Base-by-base conservation (phyloP, 2,329 filamentous ascomycete species). In the Huntiella abstrusa region DNA sequence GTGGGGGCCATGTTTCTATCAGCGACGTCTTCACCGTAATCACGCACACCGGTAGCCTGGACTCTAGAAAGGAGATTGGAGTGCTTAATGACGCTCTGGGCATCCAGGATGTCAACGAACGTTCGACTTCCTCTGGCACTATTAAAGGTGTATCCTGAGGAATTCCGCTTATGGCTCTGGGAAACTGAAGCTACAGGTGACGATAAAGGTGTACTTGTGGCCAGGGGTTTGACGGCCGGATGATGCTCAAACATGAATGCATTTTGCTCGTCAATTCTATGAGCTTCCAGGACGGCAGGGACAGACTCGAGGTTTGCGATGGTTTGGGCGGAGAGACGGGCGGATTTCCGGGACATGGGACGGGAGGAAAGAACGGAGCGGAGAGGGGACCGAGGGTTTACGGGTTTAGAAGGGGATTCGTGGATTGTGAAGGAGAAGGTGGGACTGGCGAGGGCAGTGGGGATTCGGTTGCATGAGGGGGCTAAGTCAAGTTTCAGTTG, bases 1-100 rank as follows among this genome's bases (percentile, higher is more conserved):
- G 62, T 67, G 17, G 61, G 55, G 3, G 56, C 58, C 40, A 74
- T 61, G 51, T 80, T 80, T 33, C 76, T 64, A 52, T 77, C 73
- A 1, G 73, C 75, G 1, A 79, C 73, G 54, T 78, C 75, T 55
- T 80, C 77, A n/a, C 70, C 75, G 52, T 74, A 77, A 43, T 71
- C 67, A 38, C 65, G 63, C 0, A 62, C 60, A 1, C 72, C 73
- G 0, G 69, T 55, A 1, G 72, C 71, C 46, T 65, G 57, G 2
- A 75, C 53, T 12, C 71, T 63, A 7, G 61, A 60, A 41, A 60
- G 59, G 52, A 75, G 74, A 49, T 71, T 63, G 2, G 62, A 59
- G 0, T 66, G 64, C 22, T 57, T 65, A 35, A 76, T 60, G 19
- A 63, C 67, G 0, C 70, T 69, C 49, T 73, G 69, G 0, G 73